Percentiles rank a stretch among this genome's conserved stretches.
Conservation (phyloP, 2,329 filamentous ascomycete genomes). For the Apiospora koreana region DNA sequence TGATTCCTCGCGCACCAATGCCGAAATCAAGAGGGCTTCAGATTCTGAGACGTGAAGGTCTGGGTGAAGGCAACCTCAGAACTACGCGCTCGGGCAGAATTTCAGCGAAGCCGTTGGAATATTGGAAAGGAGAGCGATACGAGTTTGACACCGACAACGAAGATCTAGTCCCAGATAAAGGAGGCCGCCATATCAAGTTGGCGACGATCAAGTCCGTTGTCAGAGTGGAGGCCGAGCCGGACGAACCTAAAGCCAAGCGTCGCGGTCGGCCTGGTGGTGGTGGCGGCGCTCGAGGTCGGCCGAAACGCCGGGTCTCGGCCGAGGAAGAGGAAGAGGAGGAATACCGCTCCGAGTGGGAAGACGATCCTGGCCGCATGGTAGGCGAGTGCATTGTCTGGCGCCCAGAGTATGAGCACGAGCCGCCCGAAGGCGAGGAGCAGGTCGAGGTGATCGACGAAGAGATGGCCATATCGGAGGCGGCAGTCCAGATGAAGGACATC, state of each 20-base stretch:
- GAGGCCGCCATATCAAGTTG: conserved; percentile 54
- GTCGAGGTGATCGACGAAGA: conserved; percentile 56
- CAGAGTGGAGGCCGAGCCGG: conserved; percentile 57
- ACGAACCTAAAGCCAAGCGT: conserved; percentile 32
- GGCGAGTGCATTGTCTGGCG: conserved; percentile 68
- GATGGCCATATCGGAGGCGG: conserved; percentile 56
- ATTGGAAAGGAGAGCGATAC: conserved; percentile 82
- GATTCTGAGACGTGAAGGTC: conserved; percentile 50
- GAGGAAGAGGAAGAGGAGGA: conserved; percentile 33
- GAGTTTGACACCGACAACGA: conserved; percentile 66
- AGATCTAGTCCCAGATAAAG: conserved; percentile 42
- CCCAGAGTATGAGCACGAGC: conserved; percentile 53
- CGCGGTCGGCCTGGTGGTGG: conserved; percentile 22
- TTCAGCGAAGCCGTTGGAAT: conserved; percentile 77
- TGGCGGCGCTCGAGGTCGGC: conserved; percentile 20
- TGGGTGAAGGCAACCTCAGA: conserved; percentile 53
- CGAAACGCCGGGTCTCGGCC: neutral
- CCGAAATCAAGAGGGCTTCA: conserved; percentile 57
- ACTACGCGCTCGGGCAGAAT: conserved; percentile 76
- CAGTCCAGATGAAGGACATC: conserved; percentile 60
- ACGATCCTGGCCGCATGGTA: conserved; percentile 61
- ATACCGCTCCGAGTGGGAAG: conserved; percentile 70
- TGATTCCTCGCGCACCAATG: conserved; percentile 57
- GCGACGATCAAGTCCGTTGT: conserved; percentile 76
- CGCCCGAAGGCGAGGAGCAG: conserved; percentile 56